Base-by-base conservation (phyloP, 202 grass and related monocot species). In the Panicum virgatum region DNA sequence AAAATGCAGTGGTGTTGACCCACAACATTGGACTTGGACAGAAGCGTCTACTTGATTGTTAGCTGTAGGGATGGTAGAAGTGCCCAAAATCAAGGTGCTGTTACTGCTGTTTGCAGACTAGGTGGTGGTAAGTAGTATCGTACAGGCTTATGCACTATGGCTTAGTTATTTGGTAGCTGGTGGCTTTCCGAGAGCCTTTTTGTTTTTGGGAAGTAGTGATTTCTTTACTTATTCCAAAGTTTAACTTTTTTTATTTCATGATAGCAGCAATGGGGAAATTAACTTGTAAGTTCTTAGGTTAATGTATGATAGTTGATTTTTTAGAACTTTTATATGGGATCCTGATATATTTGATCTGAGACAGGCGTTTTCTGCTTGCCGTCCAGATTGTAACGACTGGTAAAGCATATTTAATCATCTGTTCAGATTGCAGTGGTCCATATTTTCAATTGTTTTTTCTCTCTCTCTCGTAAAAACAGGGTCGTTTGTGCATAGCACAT, bases 351-450 rank as follows among this genome's bases (percentile, higher is more conserved):
- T 83, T 78, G 20, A 52, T 87, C 66, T 66, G 73, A 78, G 80
- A 87, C 85, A 12, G 79, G 58, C 69, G 19, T 72, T 83, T 83
- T 50, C 15, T 2, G n/a, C 57, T 57, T 66, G 85, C 58, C 80
- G 80, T 87, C 80, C 86, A 78, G 73, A 87, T 78, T 72, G 66
- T 78, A 78, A 87, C 56, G 62, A 53, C 14, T 20, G 40, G 11
- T 44, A 62, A 56, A 58, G 34, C 26, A 36, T 62, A 63, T 65
- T 59, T 44, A 73, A 45, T 43, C 25, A 40, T 43, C 30, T 71
- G 25, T 79, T 77, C 32, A 61, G 59, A 73, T 50, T 61, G 32
- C 66, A 47, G 34, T 5, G 5, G 5, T 47, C 58, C 45, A 45
- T 43, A 20, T 70, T 61, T 47, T 51, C 26, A 71, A 36, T 63